A percentile compares a stretch with the other conserved stretches of the same genome.
Evolutionary conservation across 768 basidiomycete genomes (phyloP).

Genomic region (Podaxis pistillaris): DNA sequence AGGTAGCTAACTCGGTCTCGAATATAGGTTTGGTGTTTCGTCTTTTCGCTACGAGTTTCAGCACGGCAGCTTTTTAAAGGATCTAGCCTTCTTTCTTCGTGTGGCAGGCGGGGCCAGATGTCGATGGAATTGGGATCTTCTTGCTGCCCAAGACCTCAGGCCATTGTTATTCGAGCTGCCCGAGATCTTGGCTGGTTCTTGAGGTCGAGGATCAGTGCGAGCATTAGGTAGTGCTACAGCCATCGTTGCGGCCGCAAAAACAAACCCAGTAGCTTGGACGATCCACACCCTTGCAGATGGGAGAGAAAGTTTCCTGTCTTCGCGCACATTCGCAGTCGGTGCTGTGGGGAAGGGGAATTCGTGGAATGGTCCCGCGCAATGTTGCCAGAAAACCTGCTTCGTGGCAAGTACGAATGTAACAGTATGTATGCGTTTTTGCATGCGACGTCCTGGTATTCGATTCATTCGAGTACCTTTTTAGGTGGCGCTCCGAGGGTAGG

Average conservation of each 20-base stretch:
- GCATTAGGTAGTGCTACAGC: not conserved
- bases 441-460: too few relatives aligned
- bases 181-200: conserved; percentile 46
- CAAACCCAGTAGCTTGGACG: conserved; percentile 63
- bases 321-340: conserved; percentile 64
- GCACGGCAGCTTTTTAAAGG: conserved; percentile 63
- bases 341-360: conserved; percentile 67
- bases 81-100: conserved; percentile 66
- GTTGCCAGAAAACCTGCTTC: conserved; percentile 63
- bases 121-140: conserved; percentile 68
- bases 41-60: conserved; percentile 64
- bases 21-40: conserved; percentile 34
- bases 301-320: conserved; percentile 71
- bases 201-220: conserved; percentile 17
- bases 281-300: conserved; percentile 76
- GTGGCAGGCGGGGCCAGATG: conserved; percentile 70
- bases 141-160: conserved; percentile 60
- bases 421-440: conserved; percentile 38
- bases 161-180: conserved; percentile 76
- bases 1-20: not conserved
- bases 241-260: conserved; percentile 19
- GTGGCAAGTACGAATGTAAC: conserved; percentile 65
- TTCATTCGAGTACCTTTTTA: too few relatives aligned
- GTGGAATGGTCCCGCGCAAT: conserved; percentile 63
- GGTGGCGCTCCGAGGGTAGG: too few relatives aligned